Conservation (phyloP, 2,329 filamentous ascomycete species). For the Macrophomina phaseolina region DNA sequence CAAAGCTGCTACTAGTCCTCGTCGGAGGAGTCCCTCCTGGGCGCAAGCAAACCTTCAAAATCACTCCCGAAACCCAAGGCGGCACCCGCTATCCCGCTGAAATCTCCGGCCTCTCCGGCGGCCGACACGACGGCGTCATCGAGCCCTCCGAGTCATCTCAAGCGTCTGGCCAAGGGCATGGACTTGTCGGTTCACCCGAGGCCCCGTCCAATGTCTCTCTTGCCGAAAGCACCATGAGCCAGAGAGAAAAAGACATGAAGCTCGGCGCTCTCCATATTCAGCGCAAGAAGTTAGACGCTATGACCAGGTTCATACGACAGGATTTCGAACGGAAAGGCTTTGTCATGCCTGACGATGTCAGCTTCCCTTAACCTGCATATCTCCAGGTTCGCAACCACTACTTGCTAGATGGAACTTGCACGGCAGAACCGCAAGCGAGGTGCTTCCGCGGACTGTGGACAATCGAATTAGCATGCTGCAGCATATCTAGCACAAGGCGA, state of each 20-base stretch:
- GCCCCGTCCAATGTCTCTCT: conserved; percentile 35
- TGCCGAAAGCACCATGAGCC: conserved; percentile 44
- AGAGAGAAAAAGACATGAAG: conserved; percentile 44
- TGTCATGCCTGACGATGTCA: conserved; percentile 51
- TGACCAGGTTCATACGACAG: conserved; percentile 49
- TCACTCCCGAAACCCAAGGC: conserved; percentile 51
- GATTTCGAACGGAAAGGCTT: conserved; percentile 55
- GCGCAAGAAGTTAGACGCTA: conserved; percentile 54
- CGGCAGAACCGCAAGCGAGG: not conserved
- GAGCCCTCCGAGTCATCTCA: conserved; percentile 31
- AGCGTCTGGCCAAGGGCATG: conserved; percentile 30
- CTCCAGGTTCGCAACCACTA: not conserved
- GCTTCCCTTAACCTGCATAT: conserved; percentile 10
- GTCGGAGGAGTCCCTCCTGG: conserved; percentile 55
- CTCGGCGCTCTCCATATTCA: conserved; percentile 54
- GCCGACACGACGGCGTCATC: conserved; percentile 12
- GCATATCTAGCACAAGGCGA: conserved; percentile 16
- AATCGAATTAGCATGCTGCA: conserved; percentile 8
- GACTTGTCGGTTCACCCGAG: conserved; percentile 20
- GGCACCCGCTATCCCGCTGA: conserved; percentile 46
- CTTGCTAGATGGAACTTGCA: not conserved
- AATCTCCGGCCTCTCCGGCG: conserved; percentile 25
- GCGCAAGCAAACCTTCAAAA: conserved; percentile 46
- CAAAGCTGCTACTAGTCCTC: conserved; percentile 53
- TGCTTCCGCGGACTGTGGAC: not conserved